Conservation (phyloP, 805 yeast genomes). For the Saccharomyces paradoxus region DNA sequence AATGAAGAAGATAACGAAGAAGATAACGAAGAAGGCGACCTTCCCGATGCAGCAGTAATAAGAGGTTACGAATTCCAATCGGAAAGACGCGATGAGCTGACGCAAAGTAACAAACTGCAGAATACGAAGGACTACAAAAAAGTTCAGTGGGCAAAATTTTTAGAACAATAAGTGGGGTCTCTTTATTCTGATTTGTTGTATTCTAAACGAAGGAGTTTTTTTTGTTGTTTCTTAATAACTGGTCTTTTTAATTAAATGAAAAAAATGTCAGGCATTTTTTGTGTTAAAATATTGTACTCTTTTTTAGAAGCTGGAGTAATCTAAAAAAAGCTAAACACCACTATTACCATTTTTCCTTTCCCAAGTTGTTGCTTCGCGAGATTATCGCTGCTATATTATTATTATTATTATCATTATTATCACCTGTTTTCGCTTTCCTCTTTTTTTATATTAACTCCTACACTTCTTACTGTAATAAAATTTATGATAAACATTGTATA, state of each 20-base stretch:
- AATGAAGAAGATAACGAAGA: not conserved
- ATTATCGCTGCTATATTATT: not conserved
- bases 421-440: not conserved
- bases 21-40: not conserved
- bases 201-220: not conserved
- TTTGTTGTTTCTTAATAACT: not conserved
- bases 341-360: not conserved
- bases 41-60: constrained; percentile 24
- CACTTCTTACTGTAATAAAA: not conserved
- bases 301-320: not conserved
- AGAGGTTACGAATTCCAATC: constrained; percentile 20
- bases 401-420: not conserved
- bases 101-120: not conserved
- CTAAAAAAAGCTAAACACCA: not conserved
- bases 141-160: constrained; percentile 5
- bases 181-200: not conserved
- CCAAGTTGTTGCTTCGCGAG: not conserved
- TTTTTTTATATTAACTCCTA: not conserved
- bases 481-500: not conserved
- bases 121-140: not conserved
- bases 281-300: not conserved
- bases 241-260: not conserved
- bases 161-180: not conserved
- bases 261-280: not conserved
- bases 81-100: not conserved